Evolutionary conservation across 1,284 basidiomycete species (phyloP).

Genomic region (Salmacisia buchloeana): DNA sequence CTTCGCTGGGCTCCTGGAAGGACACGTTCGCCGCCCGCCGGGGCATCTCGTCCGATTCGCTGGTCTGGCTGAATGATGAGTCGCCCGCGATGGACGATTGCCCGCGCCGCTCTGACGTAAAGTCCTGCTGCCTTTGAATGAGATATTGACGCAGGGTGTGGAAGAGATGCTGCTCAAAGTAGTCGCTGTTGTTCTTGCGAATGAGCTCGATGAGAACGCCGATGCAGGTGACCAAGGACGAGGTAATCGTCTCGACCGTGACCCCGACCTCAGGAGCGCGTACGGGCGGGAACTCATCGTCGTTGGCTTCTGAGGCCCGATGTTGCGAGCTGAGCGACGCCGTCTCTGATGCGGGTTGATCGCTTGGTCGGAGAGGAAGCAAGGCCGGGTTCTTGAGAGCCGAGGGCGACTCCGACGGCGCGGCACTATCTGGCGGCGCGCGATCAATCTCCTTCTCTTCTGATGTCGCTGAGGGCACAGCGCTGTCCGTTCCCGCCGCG

Average conservation of each 20-base stretch:
- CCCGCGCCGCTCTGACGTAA: slow-evolving; percentile 28
- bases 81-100: slow-evolving; percentile 1
- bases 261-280: slow-evolving; percentile 28
- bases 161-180: slow-evolving; percentile 97
- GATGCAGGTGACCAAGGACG: slow-evolving; percentile 80
- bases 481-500: slow-evolving; percentile 9
- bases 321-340: slow-evolving; percentile 8
- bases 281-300: slow-evolving; percentile 26
- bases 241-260: slow-evolving; percentile 67
- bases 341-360: slow-evolving; percentile 18
- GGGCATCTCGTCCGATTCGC: slow-evolving; percentile 15
- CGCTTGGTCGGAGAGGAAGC: slow-evolving; percentile 14
- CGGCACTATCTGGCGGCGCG: too few relatives aligned
- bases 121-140: slow-evolving; percentile 74
- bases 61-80: neutral
- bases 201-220: slow-evolving; percentile 92
- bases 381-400: neutral
- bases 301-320: neutral
- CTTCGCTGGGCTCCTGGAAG: slow-evolving; percentile 19
- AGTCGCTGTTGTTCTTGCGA: slow-evolving; percentile 97
- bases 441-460: neutral
- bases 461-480: neutral
- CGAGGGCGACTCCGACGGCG: neutral
- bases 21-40: neutral
- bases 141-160: slow-evolving; percentile 85